Evolutionary conservation across 768 basidiomycete genomes (phyloP).

Genomic region (Pisolithus marmoratus): DNA sequence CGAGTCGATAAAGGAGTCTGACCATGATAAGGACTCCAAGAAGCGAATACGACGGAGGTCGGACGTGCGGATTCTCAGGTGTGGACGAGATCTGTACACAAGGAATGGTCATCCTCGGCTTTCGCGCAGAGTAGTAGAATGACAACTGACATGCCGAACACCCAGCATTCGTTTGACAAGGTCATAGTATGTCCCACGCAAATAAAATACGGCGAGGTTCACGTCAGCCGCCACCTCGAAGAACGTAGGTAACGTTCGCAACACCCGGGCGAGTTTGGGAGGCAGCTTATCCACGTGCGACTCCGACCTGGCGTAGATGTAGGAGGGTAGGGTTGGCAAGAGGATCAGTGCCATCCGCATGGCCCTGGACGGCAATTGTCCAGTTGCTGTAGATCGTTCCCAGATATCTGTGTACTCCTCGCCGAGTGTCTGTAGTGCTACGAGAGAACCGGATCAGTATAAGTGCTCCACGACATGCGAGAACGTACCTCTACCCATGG

Average conservation of each 20-base stretch:
- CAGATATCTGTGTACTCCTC: conserved; percentile 88
- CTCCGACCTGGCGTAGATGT: conserved; percentile 50
- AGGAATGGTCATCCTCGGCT: conserved; percentile 5
- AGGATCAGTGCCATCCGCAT: conserved; percentile 53
- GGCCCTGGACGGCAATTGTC: conserved; percentile 37
- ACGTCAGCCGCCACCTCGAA: conserved; percentile 60
- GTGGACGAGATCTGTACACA: conserved; percentile 60
- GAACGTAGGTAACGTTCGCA: conserved; percentile 38
- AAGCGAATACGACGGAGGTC: conserved; percentile 83
- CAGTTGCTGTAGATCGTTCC: conserved; percentile 49
- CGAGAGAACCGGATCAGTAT: neutral
- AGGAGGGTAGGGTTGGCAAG: conserved; percentile 61
- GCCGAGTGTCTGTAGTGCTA: conserved; percentile 80
- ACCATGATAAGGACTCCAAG: conserved; percentile 68
- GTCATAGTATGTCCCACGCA: conserved; percentile 76
- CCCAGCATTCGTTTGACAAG: conserved; percentile 61
- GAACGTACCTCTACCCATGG: conserved; percentile 62
- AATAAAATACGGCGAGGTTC: conserved; percentile 78
- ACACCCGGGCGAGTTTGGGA: conserved; percentile 23
- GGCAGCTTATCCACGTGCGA: conserved; percentile 31
- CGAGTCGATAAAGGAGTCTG: conserved; percentile 58
- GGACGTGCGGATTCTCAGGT: conserved; percentile 62
- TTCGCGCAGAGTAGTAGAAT: neutral
- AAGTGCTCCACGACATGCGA: neutral
- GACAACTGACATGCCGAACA: conserved; percentile 54